Evolutionary conservation across 495 filamentous ascomycete species (phyloP).

Genomic region (Daldinia loculata): DNA sequence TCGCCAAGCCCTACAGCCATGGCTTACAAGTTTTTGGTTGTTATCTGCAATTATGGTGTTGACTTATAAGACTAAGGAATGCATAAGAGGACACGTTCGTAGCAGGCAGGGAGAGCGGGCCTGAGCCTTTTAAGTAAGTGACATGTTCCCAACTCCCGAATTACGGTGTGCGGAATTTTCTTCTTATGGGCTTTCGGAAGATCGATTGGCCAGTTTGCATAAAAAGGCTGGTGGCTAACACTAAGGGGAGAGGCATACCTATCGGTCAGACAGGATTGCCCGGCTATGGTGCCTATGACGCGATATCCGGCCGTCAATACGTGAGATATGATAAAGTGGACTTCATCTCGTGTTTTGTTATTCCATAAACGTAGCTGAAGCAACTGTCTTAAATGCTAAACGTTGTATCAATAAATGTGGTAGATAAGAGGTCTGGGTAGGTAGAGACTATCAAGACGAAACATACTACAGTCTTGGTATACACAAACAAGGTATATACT

Average conservation of each 20-base stretch:
- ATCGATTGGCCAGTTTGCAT: slow-evolving; percentile 36
- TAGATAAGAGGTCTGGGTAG: not conserved
- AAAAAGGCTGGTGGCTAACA: slow-evolving; percentile 22
- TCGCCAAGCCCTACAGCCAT: slow-evolving; percentile 38
- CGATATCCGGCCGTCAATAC: slow-evolving; percentile 32
- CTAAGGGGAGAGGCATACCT: slow-evolving; percentile 16
- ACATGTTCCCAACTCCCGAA: slow-evolving; percentile 11
- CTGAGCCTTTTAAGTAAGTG: slow-evolving; percentile 26
- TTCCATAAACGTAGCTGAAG: slow-evolving; percentile 5
- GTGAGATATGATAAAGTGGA: slow-evolving; percentile 36
- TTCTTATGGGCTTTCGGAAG: slow-evolving; percentile 32
- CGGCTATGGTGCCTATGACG: slow-evolving; percentile 22
- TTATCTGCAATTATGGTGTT: not conserved
- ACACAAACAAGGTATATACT: not conserved
- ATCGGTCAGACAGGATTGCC: slow-evolving; percentile 13
- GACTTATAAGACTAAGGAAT: slow-evolving; percentile 2
- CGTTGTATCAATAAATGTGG: not conserved
- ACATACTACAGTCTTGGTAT: not conserved
- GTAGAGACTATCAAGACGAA: not conserved
- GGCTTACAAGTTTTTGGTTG: not conserved
- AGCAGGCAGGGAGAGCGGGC: slow-evolving; percentile 11
- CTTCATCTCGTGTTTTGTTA: slow-evolving; percentile 15
- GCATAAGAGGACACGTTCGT: slow-evolving; percentile 14
- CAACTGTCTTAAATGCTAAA: not conserved
- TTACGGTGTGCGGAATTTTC: slow-evolving; percentile 39